These are phyloP conservation scores for Lentinula novae-zelandiae DNA, from an alignment of 1,284 basidiomycete species.

Conservation along the genomic window DNA sequence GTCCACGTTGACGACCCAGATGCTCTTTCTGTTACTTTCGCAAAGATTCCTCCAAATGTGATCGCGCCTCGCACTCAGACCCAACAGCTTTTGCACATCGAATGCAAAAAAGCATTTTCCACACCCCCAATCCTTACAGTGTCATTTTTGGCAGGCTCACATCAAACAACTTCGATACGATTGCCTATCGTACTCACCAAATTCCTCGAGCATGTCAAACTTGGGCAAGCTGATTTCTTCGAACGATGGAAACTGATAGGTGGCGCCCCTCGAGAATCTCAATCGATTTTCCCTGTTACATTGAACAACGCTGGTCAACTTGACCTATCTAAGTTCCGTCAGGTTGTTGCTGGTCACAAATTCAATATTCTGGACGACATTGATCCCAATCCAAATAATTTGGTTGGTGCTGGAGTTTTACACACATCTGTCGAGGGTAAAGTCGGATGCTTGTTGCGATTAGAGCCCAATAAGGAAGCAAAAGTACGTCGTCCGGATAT, in stretches of 20 bases:
- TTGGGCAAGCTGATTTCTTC: conserved; percentile 87
- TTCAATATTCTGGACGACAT: conserved; percentile 78
- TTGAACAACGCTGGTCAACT: conserved; percentile 68
- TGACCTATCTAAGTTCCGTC: conserved; percentile 69
- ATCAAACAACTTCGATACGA: conserved; percentile 82
- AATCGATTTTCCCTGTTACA: conserved; percentile 81
- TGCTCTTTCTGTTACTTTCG: conserved; percentile 77
- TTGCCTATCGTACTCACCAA: conserved; percentile 88
- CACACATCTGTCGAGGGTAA: conserved; percentile 88
- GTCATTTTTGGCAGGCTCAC: conserved; percentile 89
- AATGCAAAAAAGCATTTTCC: conserved; percentile 88
- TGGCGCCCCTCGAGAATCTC: conserved; percentile 89
- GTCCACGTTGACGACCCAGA: conserved; percentile 73
- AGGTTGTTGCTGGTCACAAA: conserved; percentile 75
- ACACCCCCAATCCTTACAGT: conserved; percentile 81
- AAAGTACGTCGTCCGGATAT: conserved; percentile 53
- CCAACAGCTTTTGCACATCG: conserved; percentile 90
- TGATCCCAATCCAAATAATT: conserved; percentile 84
- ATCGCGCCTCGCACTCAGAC: conserved; percentile 84
- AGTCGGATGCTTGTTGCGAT: conserved; percentile 88
- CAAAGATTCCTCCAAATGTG: conserved; percentile 82
- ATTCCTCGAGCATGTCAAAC: conserved; percentile 91
- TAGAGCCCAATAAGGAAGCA: conserved; percentile 94
- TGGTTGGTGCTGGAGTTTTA: conserved; percentile 91
- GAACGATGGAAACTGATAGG: conserved; percentile 98